These are phyloP conservation scores for Candida sanyiensis DNA, from an alignment of 805 yeast species.

Conservation along the genomic window DNA sequence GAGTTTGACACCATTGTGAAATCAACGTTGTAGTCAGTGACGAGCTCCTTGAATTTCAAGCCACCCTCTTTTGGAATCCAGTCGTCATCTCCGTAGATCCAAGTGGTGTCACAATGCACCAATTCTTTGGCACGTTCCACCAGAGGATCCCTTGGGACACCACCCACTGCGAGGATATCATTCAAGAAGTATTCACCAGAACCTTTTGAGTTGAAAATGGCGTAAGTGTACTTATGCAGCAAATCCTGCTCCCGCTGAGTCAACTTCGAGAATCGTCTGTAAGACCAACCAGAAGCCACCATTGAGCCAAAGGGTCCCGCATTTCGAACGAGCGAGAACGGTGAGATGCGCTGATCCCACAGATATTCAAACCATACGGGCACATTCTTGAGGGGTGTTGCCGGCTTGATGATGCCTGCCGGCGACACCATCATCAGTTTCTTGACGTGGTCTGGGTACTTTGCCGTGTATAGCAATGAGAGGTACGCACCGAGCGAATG, in stretches of 20 bases:
- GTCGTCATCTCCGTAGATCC: conserved; percentile 81
- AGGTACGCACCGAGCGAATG: conserved; percentile 94
- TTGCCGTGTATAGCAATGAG: conserved; percentile 59
- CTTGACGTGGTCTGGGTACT: conserved; percentile 53
- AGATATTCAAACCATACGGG: conserved; percentile 75
- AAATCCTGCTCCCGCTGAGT: conserved; percentile 38
- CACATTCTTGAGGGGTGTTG: conserved; percentile 36
- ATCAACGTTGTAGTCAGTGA: conserved; percentile 26
- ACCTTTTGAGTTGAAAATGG: conserved; percentile 80
- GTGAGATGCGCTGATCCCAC: conserved; percentile 86
- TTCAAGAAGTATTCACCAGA: conserved; percentile 92
- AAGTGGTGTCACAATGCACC: conserved; percentile 54
- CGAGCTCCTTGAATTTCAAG: conserved; percentile 24
- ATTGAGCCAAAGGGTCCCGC: conserved; percentile 81
- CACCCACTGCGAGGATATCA: conserved; percentile 84
- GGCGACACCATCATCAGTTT: conserved; percentile 82
- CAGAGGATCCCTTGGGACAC: conserved; percentile 76
- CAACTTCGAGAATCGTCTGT: conserved; percentile 67
- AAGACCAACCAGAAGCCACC: conserved; percentile 85
- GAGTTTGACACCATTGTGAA: conserved; percentile 45
- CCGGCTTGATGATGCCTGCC: conserved; percentile 67
- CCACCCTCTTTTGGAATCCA: conserved; percentile 55
- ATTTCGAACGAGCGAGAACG: conserved; percentile 72
- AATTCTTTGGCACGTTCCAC: conserved; percentile 33
- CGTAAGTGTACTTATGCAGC: conserved; percentile 75